A percentile compares a stretch with the other conserved stretches of the same genome.
Evolutionary conservation across 345 rosid genomes (phyloP).

Genomic region (Gossypium mustelinum): DNA sequence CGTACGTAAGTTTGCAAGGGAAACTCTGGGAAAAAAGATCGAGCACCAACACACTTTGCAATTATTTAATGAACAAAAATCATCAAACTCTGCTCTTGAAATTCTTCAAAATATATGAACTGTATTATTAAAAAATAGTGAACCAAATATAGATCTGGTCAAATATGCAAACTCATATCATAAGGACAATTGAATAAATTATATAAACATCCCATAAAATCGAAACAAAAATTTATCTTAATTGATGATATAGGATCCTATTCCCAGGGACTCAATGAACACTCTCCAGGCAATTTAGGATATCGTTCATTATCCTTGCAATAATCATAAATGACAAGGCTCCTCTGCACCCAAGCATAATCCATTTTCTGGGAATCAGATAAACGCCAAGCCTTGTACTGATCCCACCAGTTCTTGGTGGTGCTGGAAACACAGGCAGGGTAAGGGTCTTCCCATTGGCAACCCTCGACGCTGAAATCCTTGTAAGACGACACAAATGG

Average conservation of each 20-base stretch:
- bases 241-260: constrained; percentile 18
- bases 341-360: constrained; percentile 86
- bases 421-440: constrained; percentile 89
- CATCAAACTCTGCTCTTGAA: not conserved
- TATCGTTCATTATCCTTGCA: constrained; percentile 65
- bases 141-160: not conserved
- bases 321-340: constrained; percentile 84
- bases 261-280: constrained; percentile 86
- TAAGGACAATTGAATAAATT: not conserved
- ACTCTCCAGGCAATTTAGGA: constrained; percentile 62
- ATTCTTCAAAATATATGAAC: not conserved
- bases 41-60: not conserved
- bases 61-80: too few species aligned
- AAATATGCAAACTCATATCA: not conserved
- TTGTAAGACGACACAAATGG: constrained; percentile 89
- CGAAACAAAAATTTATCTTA: not conserved
- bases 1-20: not conserved
- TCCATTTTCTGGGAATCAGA: constrained; percentile 73
- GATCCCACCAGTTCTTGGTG: constrained; percentile 91
- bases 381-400: constrained; percentile 78
- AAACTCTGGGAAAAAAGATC: not conserved
- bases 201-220: not conserved
- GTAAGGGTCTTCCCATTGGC: constrained; percentile 91
- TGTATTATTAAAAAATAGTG: not conserved
- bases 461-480: constrained; percentile 80